Base-by-base conservation (phyloP, 129 eudicot genomes). In the Heracleum sosnowskyi region DNA sequence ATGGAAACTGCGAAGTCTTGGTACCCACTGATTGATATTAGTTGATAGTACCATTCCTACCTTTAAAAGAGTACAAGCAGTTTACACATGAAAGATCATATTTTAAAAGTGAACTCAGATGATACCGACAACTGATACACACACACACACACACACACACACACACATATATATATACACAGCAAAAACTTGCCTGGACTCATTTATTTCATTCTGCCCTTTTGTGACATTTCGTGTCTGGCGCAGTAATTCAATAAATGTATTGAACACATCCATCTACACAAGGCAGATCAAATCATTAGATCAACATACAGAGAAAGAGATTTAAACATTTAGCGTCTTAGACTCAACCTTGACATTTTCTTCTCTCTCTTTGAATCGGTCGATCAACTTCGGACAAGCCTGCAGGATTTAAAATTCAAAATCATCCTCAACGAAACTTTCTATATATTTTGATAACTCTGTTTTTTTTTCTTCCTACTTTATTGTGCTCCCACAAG, bases 361-460 rank as follows among this genome's bases (percentile, higher is more conserved):
- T 80, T 96, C 99, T 85, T 96, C 99, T 85, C 99, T 90, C 82
- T 96, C 99, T 86, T 89, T 96, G 75, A 96, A 96, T 86, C 99
- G 88, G 74, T 96, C 99, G 76, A 96, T 92, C 89, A 96, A 78
- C 87, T 96, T 96, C 9, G 97, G 99, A 76, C 99, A 96, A 78
- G 99, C 99, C 99, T 96, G 89, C 83, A 75, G 45, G 74, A 70
- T 40, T 26, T 11, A 29, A 15, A 11, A 18, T 68, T 55, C 47
- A 69, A 42, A 26, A 78, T 55, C 49, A 51, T 71, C 78, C 15
- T 64, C 39, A n/a, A 40, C 26, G 4, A 45, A 37, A 57, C 77
- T 22, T 41, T 45, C n/a, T 74, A 31, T 7, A 16, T 66, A 66
- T 66, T 12, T 31, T 31, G 9, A 4, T 66, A 66, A 29, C 17